These are phyloP conservation scores for Perkinsus olseni DNA, from an alignment of 169 alveolate species.

Conservation along the genomic window DNA sequence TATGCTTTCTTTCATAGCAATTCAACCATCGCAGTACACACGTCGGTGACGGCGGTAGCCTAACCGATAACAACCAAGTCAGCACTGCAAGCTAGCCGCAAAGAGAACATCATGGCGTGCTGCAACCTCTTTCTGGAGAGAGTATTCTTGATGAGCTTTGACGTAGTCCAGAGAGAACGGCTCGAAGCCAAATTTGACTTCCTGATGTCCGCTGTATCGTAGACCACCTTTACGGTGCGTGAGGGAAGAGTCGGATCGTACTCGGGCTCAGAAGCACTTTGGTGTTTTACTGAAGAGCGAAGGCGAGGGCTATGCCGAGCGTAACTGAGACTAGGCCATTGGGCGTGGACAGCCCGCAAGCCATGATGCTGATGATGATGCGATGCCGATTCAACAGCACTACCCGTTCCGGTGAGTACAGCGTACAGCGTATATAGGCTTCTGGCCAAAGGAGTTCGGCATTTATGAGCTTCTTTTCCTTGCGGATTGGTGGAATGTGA, in stretches of 20 bases:
- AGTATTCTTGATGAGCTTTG: neutral
- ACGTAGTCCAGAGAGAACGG: neutral
- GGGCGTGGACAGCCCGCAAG: too few species aligned
- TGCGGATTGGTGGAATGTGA: neutral
- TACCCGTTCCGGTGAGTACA: neutral
- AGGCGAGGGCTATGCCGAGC: neutral
- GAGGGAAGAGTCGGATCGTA: neutral
- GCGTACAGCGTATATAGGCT: neutral
- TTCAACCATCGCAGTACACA: neutral
- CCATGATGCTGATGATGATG: too few species aligned
- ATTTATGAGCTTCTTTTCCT: neutral
- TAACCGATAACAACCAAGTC: neutral
- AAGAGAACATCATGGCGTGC: too few species aligned
- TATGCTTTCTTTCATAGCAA: neutral
- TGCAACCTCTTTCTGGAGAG: neutral
- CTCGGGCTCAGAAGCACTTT: neutral
- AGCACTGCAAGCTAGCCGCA: too few species aligned
- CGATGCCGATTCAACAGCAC: too few species aligned
- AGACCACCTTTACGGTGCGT: neutral
- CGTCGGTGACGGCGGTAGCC: neutral
- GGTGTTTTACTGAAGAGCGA: neutral
- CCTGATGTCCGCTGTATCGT: neutral
- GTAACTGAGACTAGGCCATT: neutral
- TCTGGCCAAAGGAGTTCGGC: neutral
- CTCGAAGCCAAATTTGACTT: neutral